These are phyloP conservation scores for Recurvomyces mirabilis DNA, from an alignment of 495 filamentous ascomycete species.

Conservation along the genomic window DNA sequence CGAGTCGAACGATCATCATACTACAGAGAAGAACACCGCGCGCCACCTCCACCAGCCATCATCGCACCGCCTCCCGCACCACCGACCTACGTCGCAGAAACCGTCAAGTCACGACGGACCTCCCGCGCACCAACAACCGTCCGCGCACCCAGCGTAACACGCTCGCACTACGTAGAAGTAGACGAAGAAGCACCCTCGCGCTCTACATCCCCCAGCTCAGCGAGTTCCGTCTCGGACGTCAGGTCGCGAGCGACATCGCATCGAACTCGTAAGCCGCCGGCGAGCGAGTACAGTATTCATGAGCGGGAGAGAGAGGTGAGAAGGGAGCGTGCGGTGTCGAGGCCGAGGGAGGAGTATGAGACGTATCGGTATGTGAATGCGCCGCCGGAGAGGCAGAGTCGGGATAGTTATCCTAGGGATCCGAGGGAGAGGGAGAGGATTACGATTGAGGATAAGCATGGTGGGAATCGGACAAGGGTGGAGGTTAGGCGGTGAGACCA, in stretches of 20 bases:
- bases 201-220: neutral
- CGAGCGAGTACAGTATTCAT: conserved; percentile 22
- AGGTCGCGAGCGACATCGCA: conserved; percentile 10
- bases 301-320: conserved; percentile 24
- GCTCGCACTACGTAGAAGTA: conserved; percentile 30
- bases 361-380: conserved; percentile 30
- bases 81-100: neutral
- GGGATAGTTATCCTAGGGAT: conserved; percentile 15
- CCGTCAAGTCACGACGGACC: conserved; percentile 5
- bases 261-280: conserved; percentile 4
- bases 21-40: conserved; percentile 24
- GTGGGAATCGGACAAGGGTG: conserved; percentile 12
- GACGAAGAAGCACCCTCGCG: conserved; percentile 5
- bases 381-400: conserved; percentile 19
- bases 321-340: conserved; percentile 22
- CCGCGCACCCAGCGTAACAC: conserved; percentile 6
- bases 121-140: conserved; percentile 10
- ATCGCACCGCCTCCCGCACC: conserved; percentile 19
- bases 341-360: conserved; percentile 24
- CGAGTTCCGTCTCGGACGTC: neutral
- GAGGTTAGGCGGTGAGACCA: neutral
- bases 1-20: conserved; percentile 9
- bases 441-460: conserved; percentile 21
- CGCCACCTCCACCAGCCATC: conserved; percentile 16
- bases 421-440: conserved; percentile 19